Evolutionary conservation across 768 basidiomycete genomes (phyloP).

Genomic region (Exidia glandulosa): DNA sequence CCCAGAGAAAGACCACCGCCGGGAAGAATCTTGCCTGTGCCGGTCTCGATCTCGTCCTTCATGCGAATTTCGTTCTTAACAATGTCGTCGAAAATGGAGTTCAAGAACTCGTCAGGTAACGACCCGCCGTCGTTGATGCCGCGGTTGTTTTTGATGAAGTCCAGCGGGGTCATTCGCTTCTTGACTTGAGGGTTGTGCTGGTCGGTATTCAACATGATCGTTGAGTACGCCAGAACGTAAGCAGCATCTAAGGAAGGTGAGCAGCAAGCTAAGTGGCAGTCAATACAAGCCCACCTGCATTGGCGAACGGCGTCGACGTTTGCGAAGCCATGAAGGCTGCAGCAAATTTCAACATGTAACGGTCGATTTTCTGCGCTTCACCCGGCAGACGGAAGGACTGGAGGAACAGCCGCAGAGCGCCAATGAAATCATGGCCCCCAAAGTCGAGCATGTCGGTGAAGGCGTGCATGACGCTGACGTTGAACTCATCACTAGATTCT

Average conservation of each 20-base stretch:
- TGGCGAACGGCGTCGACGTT: slow-evolving; percentile 73
- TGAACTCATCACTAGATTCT: slow-evolving; percentile 64
- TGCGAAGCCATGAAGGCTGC: slow-evolving; percentile 92
- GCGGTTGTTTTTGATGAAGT: slow-evolving; percentile 90
- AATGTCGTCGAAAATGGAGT: slow-evolving; percentile 82
- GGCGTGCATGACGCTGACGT: slow-evolving; percentile 92
- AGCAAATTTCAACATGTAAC: slow-evolving; percentile 98
- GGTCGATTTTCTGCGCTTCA: slow-evolving; percentile 96
- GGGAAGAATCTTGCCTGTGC: slow-evolving; percentile 25
- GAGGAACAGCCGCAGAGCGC: slow-evolving; percentile 80
- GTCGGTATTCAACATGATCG: slow-evolving; percentile 94
- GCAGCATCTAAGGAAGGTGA: slow-evolving; percentile 54
- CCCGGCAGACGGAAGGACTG: slow-evolving; percentile 96
- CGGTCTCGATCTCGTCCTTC: slow-evolving; percentile 88
- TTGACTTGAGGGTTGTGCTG: slow-evolving; percentile 93
- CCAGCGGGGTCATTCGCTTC: slow-evolving; percentile 82
- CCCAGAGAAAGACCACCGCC: slow-evolving; percentile 79
- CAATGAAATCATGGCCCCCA: slow-evolving; percentile 67
- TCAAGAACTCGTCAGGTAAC: slow-evolving; percentile 77
- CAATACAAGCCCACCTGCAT: slow-evolving; percentile 52
- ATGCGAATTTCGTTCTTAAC: slow-evolving; percentile 88
- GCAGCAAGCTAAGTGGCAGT: background rate
- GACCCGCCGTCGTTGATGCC: slow-evolving; percentile 89
- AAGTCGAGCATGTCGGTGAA: slow-evolving; percentile 93
- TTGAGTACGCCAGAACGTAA: slow-evolving; percentile 91